Evolutionary conservation across 2,329 filamentous ascomycete genomes (phyloP).

Genomic region (Trichophyton verrucosum): DNA sequence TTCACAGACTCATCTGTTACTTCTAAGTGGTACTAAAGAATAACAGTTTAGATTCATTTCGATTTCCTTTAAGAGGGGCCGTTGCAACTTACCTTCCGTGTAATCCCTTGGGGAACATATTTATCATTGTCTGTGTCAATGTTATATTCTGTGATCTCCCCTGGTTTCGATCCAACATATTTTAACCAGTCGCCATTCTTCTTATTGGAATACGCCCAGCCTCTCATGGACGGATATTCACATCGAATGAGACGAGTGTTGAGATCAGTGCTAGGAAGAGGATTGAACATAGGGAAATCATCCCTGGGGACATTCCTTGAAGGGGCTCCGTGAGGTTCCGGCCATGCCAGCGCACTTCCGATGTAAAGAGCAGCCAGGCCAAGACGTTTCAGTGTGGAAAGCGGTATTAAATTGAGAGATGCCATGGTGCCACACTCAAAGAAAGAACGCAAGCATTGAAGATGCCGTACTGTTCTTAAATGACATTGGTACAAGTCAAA

Average conservation of each 20-base stretch:
- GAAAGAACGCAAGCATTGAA: background rate
- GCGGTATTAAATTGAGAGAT: background rate
- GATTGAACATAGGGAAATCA: constrained; percentile 3
- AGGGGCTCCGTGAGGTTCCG: background rate
- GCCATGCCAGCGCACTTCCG: background rate
- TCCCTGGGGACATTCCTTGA: background rate
- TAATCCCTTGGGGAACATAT: constrained; percentile 10
- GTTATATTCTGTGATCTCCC: constrained; percentile 5
- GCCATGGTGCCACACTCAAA: background rate
- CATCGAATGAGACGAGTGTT: constrained; percentile 9
- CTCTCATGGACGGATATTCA: constrained; percentile 9
- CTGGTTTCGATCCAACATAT: constrained; percentile 5
- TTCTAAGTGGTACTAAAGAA: constrained; percentile 7
- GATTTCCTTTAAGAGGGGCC: background rate
- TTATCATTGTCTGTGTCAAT: constrained; percentile 12
- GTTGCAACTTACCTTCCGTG: constrained; percentile 6
- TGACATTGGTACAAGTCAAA: background rate
- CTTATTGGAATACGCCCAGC: constrained; percentile 9
- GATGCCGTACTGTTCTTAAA: no score
- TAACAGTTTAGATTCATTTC: background rate
- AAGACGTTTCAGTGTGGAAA: background rate
- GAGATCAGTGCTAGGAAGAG: constrained; percentile 7
- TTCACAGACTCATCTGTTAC: constrained; percentile 9
- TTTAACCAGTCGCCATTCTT: constrained; percentile 10
- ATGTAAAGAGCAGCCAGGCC: background rate